Evolutionary conservation across 257 asterid genomes (phyloP).

Genomic region (Ballota nigra): DNA sequence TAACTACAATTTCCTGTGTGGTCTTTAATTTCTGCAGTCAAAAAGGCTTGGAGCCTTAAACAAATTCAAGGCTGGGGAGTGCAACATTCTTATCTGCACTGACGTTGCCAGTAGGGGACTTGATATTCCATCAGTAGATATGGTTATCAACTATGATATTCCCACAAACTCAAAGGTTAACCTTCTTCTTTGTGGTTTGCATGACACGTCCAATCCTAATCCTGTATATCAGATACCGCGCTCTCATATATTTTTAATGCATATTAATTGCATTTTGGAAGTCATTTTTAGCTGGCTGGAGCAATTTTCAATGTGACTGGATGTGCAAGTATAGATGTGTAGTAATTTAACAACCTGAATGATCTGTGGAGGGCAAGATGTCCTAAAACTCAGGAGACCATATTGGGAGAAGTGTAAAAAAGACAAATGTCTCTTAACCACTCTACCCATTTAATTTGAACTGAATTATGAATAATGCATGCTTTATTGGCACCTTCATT

Average conservation of each 20-base stretch:
- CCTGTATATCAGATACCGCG: neutral
- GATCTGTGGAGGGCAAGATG: neutral
- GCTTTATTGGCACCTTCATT: no score
- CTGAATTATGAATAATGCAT: no score
- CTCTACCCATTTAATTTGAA: neutral
- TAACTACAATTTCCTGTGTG: neutral
- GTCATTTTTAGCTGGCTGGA: neutral
- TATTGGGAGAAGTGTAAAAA: neutral
- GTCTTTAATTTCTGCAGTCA: slow-evolving; percentile 40
- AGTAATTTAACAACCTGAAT: neutral
- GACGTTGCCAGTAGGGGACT: slow-evolving; percentile 98
- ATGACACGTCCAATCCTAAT: neutral
- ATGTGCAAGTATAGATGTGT: neutral
- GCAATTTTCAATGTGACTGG: neutral
- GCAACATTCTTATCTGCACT: slow-evolving; percentile 82
- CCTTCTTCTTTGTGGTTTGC: slow-evolving; percentile 5
- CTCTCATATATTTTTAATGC: neutral
- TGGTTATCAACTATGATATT: slow-evolving; percentile 89
- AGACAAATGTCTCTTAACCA: neutral
- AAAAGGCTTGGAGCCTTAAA: slow-evolving; percentile 87
- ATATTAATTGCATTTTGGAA: neutral
- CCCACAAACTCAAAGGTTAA: slow-evolving; percentile 89
- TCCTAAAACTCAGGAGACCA: neutral
- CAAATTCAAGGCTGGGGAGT: slow-evolving; percentile 83
- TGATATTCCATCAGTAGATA: slow-evolving; percentile 86